Base-by-base conservation (phyloP, 2,329 filamentous ascomycete genomes). In the Mycocentrospora acerina region DNA sequence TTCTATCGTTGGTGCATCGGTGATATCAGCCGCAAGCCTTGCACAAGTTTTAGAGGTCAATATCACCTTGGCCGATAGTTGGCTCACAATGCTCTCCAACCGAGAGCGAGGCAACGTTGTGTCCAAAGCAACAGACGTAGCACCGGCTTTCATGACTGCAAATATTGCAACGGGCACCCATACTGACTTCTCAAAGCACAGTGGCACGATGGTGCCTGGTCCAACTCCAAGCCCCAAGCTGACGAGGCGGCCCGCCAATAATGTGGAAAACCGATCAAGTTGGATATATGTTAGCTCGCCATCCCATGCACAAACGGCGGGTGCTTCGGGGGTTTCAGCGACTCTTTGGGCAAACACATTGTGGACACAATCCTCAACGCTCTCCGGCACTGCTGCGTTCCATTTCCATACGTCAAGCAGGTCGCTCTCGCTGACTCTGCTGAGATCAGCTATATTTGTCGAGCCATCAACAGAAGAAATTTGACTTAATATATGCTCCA, bases 111-210 rank as follows among this genome's bases (percentile, higher is more conserved):
- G 26, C 10, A 24, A 11, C 31, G 13, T 5, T 25, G 7, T 5
- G n/a, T 73, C 69, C 0, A 73, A 33, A 0, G 66, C 62, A 3
- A 65, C 57, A 33, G 67, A 68, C 0, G 62, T 62, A 11, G 59
- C 62, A 10, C 65, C 65, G 7, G 61, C 51, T 47, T 69, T 69
- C 45, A 68, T 46, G 12, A 68, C 48, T 6, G 57, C 66, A 2
- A 67, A 52, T 34, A 68, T 67, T n/a, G 62, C 51, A 2, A 68
- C 52, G 14, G 67, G 45, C 0, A 59, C 53, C 58, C 59, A 64
- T 7, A 48, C 52, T 0, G 59, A 66, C 37, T 69, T 68, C 18
- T 68, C 65, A 31, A 69, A 66, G 39, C 60, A 64, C 4, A 69
- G 37, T 1, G 64, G 62, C 2, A 69, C 53, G 11, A 24, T 6